Evolutionary conservation across 371 early-diverging fungal species (phyloP).

Genomic region (Mucor ambiguus): DNA sequence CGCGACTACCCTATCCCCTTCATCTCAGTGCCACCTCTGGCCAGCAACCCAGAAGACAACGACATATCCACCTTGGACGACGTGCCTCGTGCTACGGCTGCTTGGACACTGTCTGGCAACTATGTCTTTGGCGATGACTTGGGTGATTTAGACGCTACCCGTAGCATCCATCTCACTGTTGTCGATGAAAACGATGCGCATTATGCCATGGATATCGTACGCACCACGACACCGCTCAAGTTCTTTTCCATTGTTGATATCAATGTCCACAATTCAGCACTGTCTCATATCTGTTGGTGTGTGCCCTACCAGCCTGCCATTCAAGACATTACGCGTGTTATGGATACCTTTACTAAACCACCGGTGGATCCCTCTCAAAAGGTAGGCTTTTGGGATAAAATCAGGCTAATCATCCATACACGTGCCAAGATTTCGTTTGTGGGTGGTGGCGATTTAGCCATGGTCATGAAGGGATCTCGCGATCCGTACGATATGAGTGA

Average conservation of each 20-base stretch:
- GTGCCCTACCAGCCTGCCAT: constrained; percentile 58
- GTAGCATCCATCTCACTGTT: constrained; percentile 10
- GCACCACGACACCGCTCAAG: constrained; percentile 60
- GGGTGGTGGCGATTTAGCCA: constrained; percentile 50
- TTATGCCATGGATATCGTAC: constrained; percentile 28
- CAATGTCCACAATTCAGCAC: constrained; percentile 26
- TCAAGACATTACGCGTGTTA: constrained; percentile 56
- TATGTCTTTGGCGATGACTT: constrained; percentile 35
- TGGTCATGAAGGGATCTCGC: constrained; percentile 33
- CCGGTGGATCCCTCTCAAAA: constrained; percentile 61
- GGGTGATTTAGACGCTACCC: constrained; percentile 25
- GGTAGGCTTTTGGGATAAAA: constrained; percentile 75
- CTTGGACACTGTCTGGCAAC: constrained; percentile 34
- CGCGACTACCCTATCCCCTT: constrained; percentile 62
- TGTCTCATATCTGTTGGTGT: constrained; percentile 51
- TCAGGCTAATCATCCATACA: constrained; percentile 64
- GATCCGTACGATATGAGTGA: constrained; percentile 34
- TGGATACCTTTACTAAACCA: constrained; percentile 59
- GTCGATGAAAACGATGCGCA: not conserved
- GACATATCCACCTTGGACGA: not conserved
- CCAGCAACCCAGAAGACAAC: not conserved
- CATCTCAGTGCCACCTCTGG: constrained; percentile 42
- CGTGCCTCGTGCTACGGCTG: not conserved
- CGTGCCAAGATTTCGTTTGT: constrained; percentile 41
- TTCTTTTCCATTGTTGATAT: constrained; percentile 54